These are phyloP conservation scores for Chiua virens DNA, from an alignment of 768 basidiomycete genomes.

Conservation along the genomic window DNA sequence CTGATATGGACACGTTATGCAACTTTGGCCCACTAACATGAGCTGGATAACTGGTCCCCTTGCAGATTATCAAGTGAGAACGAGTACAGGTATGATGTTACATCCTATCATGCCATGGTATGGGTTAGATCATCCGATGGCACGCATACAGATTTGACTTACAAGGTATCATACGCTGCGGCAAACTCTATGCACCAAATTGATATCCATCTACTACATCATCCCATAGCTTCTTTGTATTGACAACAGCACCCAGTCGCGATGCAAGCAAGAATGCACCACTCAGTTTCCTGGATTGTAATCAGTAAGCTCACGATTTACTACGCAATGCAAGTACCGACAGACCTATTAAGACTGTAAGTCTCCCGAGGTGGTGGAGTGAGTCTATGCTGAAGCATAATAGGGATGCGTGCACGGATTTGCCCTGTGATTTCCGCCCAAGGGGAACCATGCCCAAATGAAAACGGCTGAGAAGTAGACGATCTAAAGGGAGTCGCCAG, in stretches of 20 bases:
- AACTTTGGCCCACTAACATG: neutral
- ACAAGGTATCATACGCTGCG: neutral
- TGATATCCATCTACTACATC: slow-evolving; percentile 44
- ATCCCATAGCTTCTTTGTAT: slow-evolving; percentile 78
- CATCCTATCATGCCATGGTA: neutral
- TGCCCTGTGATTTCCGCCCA: slow-evolving; percentile 74
- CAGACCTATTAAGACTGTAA: slow-evolving; percentile 87
- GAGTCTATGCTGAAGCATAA: slow-evolving; percentile 85
- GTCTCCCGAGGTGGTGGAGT: slow-evolving; percentile 95
- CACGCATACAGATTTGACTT: neutral
- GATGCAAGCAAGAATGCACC: slow-evolving; percentile 80
- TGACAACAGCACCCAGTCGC: slow-evolving; percentile 68
- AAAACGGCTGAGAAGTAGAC: slow-evolving; percentile 65
- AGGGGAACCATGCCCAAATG: slow-evolving; percentile 64
- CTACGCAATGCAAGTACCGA: slow-evolving; percentile 9
- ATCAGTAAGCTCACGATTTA: neutral
- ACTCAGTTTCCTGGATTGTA: slow-evolving; percentile 60
- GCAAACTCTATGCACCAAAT: slow-evolving; percentile 5
- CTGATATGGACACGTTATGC: neutral
- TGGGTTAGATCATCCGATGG: neutral
- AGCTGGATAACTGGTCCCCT: neutral
- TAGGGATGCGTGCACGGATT: slow-evolving; percentile 80
- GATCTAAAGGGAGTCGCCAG: slow-evolving; percentile 83
- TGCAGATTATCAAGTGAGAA: neutral
- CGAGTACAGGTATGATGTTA: neutral